Conservation (phyloP, 345 rosid species). For the Luvunga scandens region DNA sequence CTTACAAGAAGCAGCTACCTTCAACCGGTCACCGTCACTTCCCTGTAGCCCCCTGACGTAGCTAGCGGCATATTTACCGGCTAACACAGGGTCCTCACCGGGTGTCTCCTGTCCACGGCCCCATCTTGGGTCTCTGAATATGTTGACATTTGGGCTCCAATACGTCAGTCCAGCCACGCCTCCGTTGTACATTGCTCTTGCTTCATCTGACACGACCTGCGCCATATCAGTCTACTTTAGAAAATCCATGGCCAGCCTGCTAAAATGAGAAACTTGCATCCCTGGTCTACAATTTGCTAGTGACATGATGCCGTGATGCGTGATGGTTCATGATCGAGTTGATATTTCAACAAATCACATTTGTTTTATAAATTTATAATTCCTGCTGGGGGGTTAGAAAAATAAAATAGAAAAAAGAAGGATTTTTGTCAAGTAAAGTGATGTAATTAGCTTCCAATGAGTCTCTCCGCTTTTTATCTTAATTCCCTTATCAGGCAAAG, state of each 20-base stretch:
- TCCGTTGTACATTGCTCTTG: slow-evolving; percentile 68
- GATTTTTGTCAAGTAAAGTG: not conserved
- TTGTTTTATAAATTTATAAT: not conserved
- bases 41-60: slow-evolving; percentile 82
- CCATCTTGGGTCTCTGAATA: slow-evolving; percentile 87
- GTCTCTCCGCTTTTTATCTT: not conserved
- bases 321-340: not conserved
- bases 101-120: slow-evolving; percentile 94
- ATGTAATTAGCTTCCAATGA: not conserved
- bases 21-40: slow-evolving; percentile 48
- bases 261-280: slow-evolving; percentile 20
- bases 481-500: not conserved
- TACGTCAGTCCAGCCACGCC: slow-evolving; percentile 69
- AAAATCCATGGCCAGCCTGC: not conserved
- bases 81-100: slow-evolving; percentile 81
- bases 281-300: not conserved
- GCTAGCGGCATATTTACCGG: slow-evolving; percentile 70
- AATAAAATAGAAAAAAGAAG: not conserved
- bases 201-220: slow-evolving; percentile 81
- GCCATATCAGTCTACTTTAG: slow-evolving; percentile 12
- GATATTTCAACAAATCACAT: not conserved
- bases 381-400: not conserved
- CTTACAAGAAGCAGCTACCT: slow-evolving; percentile 85
- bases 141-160: slow-evolving; percentile 83
- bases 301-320: not conserved